Base-by-base conservation (phyloP, 805 yeast species). In the Suhomyces vadensis region DNA sequence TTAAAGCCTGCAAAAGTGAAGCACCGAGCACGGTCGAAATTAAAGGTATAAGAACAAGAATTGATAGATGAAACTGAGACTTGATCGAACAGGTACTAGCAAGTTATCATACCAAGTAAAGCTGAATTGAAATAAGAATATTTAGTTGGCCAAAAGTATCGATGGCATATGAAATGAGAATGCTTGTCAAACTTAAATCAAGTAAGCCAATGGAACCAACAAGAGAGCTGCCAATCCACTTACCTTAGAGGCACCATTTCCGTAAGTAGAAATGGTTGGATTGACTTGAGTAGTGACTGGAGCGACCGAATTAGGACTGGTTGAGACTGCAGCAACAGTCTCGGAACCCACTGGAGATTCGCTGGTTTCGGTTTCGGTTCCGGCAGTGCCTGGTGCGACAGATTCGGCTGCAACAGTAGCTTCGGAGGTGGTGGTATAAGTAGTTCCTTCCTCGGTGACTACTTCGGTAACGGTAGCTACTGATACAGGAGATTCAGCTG, bases 181-280 rank as follows among this genome's bases (percentile, higher is more conserved):
- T n/a, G n/a, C n/a, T 21, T 22, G 14, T 6, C 9, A 25, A 20
- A 20, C n/a, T 40, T 24, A 40, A 21, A 40, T 9, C 24, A 40
- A 16, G 59, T 61, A 61, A 45, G 65, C 71, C 43, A 63, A 59
- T 43, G 71, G 65, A 33, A 65, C 47, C 43, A 65, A 60, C 31
- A 57, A 49, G 37, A 59, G 42, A 37, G 67, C 69, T 20, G 58
- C 42, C 46, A 61, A 41, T 23, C 68, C 59, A 24, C 60, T 58
- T 11, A 22, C 47, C 6, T 37, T 21, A 19, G 39, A 36, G 17
- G 37, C 63, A 43, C 52, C 59, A 36, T 37, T 41, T 24, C 14
- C 31, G 40, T 26, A 46, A 24, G 51, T 47, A 29, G 39, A 41
- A 36, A 37, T 39, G 19, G 33, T 14, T n/a, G 41, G 16, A 19